These are phyloP conservation scores for Penicillium brevicompactum DNA, from an alignment of 2,329 filamentous ascomycete genomes.

Conservation along the genomic window DNA sequence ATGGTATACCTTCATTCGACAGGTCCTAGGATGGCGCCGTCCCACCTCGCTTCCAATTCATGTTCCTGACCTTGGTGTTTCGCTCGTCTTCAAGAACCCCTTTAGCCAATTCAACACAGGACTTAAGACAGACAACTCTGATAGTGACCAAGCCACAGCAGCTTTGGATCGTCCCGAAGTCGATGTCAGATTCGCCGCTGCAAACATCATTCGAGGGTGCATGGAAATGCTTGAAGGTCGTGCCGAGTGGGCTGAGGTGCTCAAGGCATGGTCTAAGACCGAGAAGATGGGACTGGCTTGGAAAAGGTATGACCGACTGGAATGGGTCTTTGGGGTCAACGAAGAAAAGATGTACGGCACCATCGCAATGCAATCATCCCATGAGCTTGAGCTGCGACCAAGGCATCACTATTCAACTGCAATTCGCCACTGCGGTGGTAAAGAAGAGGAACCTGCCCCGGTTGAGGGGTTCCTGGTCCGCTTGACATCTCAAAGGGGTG, in stretches of 20 bases:
- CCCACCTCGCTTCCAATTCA: constrained; percentile 60
- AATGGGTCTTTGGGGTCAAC: constrained; percentile 68
- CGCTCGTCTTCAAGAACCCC: constrained; percentile 60
- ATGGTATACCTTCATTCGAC: constrained; percentile 68
- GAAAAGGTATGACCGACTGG: constrained; percentile 69
- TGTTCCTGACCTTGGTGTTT: constrained; percentile 65
- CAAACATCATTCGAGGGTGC: constrained; percentile 59
- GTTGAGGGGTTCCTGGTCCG: constrained; percentile 68
- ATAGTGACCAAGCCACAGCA: constrained; percentile 48
- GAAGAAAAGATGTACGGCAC: constrained; percentile 71
- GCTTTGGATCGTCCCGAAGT: constrained; percentile 33
- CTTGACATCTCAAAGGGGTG: constrained; percentile 64
- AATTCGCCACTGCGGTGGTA: constrained; percentile 40
- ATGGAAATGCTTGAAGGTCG: constrained; percentile 60
- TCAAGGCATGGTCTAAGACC: constrained; percentile 60
- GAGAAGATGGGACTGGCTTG: constrained; percentile 67
- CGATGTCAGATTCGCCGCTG: constrained; percentile 59
- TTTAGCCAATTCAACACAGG: constrained; percentile 56
- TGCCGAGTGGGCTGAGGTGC: constrained; percentile 61
- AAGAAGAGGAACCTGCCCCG: constrained; percentile 60
- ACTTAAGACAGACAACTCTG: constrained; percentile 38
- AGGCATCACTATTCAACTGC: constrained; percentile 65
- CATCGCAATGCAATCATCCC: constrained; percentile 66
- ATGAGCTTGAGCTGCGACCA: constrained; percentile 67
- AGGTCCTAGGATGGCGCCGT: constrained; percentile 61